These are phyloP conservation scores for Epichloe baconii DNA, from an alignment of 2,329 filamentous ascomycete species.

Conservation along the genomic window DNA sequence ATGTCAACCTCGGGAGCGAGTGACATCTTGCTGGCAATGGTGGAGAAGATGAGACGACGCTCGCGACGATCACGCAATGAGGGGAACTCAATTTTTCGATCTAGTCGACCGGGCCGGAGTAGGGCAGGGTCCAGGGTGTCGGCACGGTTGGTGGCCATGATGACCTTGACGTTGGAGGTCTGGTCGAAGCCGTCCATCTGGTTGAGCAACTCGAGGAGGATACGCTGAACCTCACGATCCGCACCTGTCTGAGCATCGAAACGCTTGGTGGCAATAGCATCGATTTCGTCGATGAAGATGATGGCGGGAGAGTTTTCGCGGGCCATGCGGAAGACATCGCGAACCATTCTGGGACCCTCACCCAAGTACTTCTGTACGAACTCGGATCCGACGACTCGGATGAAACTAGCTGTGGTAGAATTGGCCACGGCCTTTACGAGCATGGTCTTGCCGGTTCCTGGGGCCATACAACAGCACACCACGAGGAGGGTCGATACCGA, in stretches of 20 bases:
- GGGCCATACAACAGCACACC: conserved; percentile 94
- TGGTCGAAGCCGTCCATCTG: conserved; percentile 99
- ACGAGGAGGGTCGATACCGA: conserved; percentile 93
- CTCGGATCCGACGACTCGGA: conserved; percentile 93
- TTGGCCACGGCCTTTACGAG: conserved; percentile 97
- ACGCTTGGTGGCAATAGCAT: conserved; percentile 96
- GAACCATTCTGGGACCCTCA: conserved; percentile 96
- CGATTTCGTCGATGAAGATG: conserved; percentile 99
- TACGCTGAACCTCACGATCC: conserved; percentile 96
- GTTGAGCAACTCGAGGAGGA: conserved; percentile 90
- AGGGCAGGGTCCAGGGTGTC: conserved; percentile 94
- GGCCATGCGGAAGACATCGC: conserved; percentile 98
- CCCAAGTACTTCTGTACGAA: conserved; percentile 99
- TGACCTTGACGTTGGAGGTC: conserved; percentile 97
- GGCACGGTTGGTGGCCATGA: conserved; percentile 98
- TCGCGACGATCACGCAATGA: conserved; percentile 85
- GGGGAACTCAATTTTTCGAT: conserved; percentile 99
- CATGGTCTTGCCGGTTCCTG: conserved; percentile 95
- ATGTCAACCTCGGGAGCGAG: conserved; percentile 92
- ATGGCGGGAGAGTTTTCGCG: conserved; percentile 96
- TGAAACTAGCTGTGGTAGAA: conserved; percentile 95
- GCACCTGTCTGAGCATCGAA: conserved; percentile 98
- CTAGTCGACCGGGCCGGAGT: conserved; percentile 84
- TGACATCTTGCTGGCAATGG: conserved; percentile 96
- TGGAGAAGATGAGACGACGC: conserved; percentile 89